Conservation (phyloP, 108 stramenopile species). For the Cyclotella atomus region DNA sequence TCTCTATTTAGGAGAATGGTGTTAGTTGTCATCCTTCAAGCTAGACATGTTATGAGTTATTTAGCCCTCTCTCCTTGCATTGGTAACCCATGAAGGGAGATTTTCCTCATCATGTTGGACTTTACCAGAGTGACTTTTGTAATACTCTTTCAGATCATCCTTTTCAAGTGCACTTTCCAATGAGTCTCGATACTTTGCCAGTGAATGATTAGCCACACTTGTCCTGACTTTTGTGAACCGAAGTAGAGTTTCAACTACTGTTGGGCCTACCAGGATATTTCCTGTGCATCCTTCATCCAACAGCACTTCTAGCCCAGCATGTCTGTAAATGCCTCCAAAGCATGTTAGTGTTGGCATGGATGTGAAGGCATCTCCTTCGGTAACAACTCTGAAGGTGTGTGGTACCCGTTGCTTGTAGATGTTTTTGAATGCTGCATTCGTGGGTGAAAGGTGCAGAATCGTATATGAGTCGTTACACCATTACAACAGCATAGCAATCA, state of each 20-base stretch:
- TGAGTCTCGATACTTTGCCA: conserved; percentile 72
- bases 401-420: conserved; percentile 79
- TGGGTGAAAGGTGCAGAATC: conserved; percentile 32
- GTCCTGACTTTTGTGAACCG: conserved; percentile 80
- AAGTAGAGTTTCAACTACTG: conserved; percentile 82
- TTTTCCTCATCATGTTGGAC: conserved; percentile 35
- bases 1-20: no score
- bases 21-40: no score
- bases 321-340: conserved; percentile 73
- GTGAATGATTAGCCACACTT: conserved; percentile 65
- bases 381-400: conserved; percentile 77
- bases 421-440: conserved; percentile 66
- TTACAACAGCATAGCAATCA: not conserved
- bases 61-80: not conserved
- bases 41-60: not conserved
- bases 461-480: not conserved
- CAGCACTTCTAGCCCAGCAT: conserved; percentile 77
- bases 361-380: conserved; percentile 80
- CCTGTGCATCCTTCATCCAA: conserved; percentile 82
- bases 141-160: conserved; percentile 76
- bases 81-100: conserved; percentile 58
- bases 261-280: conserved; percentile 81
- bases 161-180: conserved; percentile 69
- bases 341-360: conserved; percentile 60
- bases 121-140: conserved; percentile 57